Percentiles rank a stretch among this genome's conserved stretches.
Evolutionary conservation across 345 rosid genomes (phyloP).

Genomic region (Reutealis trisperma): DNA sequence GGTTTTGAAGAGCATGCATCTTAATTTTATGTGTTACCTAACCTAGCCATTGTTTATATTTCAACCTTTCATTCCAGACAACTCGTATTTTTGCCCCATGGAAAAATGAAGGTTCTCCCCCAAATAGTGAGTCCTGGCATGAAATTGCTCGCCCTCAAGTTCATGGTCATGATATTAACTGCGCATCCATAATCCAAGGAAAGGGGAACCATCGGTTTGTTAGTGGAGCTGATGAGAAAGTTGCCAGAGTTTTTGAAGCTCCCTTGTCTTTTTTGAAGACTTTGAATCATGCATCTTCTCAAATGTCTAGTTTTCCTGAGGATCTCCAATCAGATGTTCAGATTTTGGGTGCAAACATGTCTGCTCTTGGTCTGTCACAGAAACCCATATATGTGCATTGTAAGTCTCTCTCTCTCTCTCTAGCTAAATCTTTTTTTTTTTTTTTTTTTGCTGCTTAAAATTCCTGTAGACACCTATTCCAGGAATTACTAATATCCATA

Average conservation of each 20-base stretch:
- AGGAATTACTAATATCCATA: background rate
- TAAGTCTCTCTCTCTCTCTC: constrained; percentile 25
- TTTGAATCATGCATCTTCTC: constrained; percentile 56
- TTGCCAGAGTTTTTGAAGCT: constrained; percentile 91
- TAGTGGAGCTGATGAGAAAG: constrained; percentile 99
- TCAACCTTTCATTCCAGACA: constrained; percentile 49
- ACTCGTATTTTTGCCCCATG: constrained; percentile 81
- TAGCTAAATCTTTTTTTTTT: background rate
- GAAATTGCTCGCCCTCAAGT: constrained; percentile 95
- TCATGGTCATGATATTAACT: constrained; percentile 95
- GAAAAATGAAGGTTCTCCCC: constrained; percentile 46
- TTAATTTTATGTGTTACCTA: background rate
- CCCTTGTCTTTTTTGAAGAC: constrained; percentile 84
- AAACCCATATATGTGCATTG: constrained; percentile 83
- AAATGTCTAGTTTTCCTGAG: constrained; percentile 49
- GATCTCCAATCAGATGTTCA: constrained; percentile 60
- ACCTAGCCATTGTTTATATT: background rate
- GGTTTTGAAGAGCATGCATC: background rate
- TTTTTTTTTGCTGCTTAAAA: background rate
- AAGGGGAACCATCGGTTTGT: constrained; percentile 87
- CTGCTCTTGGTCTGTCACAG: constrained; percentile 97
- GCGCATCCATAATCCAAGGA: constrained; percentile 74
- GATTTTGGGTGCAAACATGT: constrained; percentile 92
- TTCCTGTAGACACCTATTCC: background rate
- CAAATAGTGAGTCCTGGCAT: constrained; percentile 61